Evolutionary conservation across 768 basidiomycete species (phyloP).

Genomic region (Scleroderma citrinum): DNA sequence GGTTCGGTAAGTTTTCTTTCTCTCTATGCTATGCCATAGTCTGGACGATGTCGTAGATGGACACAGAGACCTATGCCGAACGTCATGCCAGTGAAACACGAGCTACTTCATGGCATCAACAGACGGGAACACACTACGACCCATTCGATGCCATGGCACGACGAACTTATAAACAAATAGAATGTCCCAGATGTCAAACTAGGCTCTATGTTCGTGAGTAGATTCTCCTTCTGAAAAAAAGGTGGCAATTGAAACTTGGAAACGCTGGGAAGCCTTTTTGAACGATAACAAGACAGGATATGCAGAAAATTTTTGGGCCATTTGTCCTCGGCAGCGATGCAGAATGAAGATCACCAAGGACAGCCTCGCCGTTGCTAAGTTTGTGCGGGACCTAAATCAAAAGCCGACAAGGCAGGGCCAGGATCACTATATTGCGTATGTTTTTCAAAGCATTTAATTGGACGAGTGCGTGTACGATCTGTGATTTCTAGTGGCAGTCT

Average conservation of each 20-base stretch:
- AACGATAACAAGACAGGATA: slow-evolving; percentile 41
- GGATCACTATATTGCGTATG: slow-evolving; percentile 32
- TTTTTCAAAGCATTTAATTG: slow-evolving; percentile 4
- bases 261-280: slow-evolving; percentile 34
- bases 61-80: slow-evolving; percentile 15
- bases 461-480: no score
- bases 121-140: slow-evolving; percentile 27
- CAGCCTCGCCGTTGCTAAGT: slow-evolving; percentile 37
- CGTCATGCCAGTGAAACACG: slow-evolving; percentile 13
- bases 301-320: slow-evolving; percentile 35
- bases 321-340: slow-evolving; percentile 37
- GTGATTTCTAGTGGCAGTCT: slow-evolving; percentile 29
- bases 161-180: slow-evolving; percentile 21
- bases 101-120: slow-evolving; percentile 15
- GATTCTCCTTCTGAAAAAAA: neutral
- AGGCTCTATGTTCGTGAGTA: slow-evolving; percentile 28
- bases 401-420: slow-evolving; percentile 14
- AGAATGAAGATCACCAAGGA: slow-evolving; percentile 35
- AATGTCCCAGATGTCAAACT: slow-evolving; percentile 32
- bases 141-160: slow-evolving; percentile 30
- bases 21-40: neutral
- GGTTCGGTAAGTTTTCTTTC: slow-evolving; percentile 19
- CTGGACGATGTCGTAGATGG: slow-evolving; percentile 13
- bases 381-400: slow-evolving; percentile 34
- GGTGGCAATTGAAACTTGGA: neutral